These are phyloP conservation scores for Coemansia sp. DNA, from an alignment of 192 early-diverging fungal genomes.

Conservation along the genomic window DNA sequence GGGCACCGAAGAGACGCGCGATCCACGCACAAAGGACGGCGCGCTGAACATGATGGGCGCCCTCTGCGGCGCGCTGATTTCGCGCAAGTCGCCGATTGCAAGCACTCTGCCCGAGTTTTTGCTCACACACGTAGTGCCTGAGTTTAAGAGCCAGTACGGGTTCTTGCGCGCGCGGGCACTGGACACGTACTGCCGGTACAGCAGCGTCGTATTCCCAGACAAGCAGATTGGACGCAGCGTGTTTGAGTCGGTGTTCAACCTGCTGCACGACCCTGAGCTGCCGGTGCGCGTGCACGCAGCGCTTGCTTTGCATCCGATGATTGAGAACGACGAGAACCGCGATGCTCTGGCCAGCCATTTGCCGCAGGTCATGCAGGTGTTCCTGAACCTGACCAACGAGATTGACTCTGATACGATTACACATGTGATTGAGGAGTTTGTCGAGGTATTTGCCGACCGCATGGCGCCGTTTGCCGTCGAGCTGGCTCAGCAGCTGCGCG, in stretches of 20 bases:
- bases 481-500: conserved; percentile 80
- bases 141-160: conserved; percentile 79
- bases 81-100: conserved; percentile 70
- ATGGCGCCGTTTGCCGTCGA: conserved; percentile 91
- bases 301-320: conserved; percentile 76
- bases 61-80: conserved; percentile 68
- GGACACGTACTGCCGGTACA: conserved; percentile 57
- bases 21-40: conserved; percentile 83
- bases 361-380: conserved; percentile 83
- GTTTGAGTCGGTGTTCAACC: conserved; percentile 51
- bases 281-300: conserved; percentile 89
- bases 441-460: conserved; percentile 86
- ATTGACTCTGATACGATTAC: conserved; percentile 92
- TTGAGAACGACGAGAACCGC: conserved; percentile 70
- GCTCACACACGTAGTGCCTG: conserved; percentile 83
- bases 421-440: conserved; percentile 85
- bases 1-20: conserved; percentile 65
- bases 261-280: conserved; percentile 75
- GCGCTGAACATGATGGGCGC: conserved; percentile 84
- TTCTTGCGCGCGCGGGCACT: conserved; percentile 81
- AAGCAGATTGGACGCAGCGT: conserved; percentile 59
- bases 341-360: conserved; percentile 77
- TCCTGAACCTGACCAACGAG: conserved; percentile 85
- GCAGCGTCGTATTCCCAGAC: conserved; percentile 63
- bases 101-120: conserved; percentile 83